A percentile compares a stretch with the other conserved stretches of the same genome.
Conservation (phyloP, 345 rosid species). For the Ceriops tagal region DNA sequence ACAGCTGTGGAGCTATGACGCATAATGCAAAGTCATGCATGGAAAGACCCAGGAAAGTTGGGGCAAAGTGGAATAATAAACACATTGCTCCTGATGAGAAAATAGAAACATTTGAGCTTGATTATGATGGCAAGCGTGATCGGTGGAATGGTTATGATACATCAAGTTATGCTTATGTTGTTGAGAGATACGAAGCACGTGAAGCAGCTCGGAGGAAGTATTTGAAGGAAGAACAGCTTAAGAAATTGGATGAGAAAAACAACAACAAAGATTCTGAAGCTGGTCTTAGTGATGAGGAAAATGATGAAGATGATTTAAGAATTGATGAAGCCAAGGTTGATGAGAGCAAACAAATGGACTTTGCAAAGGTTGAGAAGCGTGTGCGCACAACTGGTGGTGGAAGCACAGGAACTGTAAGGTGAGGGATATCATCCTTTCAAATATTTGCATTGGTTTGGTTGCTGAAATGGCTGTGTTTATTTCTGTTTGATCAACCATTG, state of each 20-base stretch:
- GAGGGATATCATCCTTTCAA: neutral
- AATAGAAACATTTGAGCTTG: constrained; percentile 71
- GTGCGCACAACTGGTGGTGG: constrained; percentile 97
- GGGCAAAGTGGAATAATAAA: constrained; percentile 69
- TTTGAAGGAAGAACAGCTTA: constrained; percentile 71
- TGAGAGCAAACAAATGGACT: constrained; percentile 95
- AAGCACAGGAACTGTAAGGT: constrained; percentile 97
- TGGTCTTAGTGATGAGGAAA: constrained; percentile 59
- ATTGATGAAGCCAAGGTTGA: constrained; percentile 87
- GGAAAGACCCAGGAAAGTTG: constrained; percentile 73
- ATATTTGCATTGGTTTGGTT: neutral
- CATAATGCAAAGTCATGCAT: constrained; percentile 66
- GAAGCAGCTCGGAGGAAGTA: constrained; percentile 72
- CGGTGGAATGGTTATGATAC: constrained; percentile 88
- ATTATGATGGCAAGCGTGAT: constrained; percentile 88
- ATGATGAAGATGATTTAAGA: constrained; percentile 67
- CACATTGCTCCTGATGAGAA: constrained; percentile 87
- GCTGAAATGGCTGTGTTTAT: neutral
- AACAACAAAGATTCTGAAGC: constrained; percentile 39
- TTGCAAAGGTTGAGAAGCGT: constrained; percentile 96
- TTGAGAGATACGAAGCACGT: constrained; percentile 75
- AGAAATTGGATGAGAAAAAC: constrained; percentile 80
- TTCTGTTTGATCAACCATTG: neutral
- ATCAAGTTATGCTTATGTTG: constrained; percentile 57
- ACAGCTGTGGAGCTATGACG: constrained; percentile 89